Percentiles rank a stretch among this genome's conserved stretches.
phyloP scores from a whole-genome alignment of 2,329 filamentous ascomycete genomes.

The Monosporascus sp. region DNA sequence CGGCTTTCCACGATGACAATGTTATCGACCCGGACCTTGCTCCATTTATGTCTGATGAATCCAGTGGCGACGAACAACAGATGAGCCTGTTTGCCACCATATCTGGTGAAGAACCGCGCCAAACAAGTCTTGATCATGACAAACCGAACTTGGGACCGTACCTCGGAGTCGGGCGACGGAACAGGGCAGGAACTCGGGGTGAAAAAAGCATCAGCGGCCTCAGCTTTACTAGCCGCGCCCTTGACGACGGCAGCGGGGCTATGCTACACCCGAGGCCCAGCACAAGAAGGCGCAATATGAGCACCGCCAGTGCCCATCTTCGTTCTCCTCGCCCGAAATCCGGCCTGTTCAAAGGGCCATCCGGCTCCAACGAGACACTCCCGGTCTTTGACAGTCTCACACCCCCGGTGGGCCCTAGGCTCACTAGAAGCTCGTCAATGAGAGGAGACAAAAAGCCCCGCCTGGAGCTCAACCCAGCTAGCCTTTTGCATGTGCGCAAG shows the following conservation, averaged over 20 bases:
- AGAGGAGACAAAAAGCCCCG: conserved; percentile 66
- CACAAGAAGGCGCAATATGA: conserved; percentile 73
- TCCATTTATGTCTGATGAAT: conserved; percentile 92
- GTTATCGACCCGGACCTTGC: conserved; percentile 97
- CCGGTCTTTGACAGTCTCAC: conserved; percentile 40
- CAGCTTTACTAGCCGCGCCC: conserved; percentile 63
- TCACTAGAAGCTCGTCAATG: conserved; percentile 80
- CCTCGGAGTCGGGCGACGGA: conserved; percentile 67
- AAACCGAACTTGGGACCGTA: conserved; percentile 67
- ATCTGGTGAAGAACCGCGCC: conserved; percentile 59
- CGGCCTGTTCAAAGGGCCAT: conserved; percentile 51
- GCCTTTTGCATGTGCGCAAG: conserved; percentile 80
- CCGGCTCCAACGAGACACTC: conserved; percentile 46
- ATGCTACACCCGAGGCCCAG: conserved; percentile 50
- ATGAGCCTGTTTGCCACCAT: conserved; percentile 77
- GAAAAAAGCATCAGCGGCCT: conserved; percentile 72
- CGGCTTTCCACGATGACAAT: conserved; percentile 97
- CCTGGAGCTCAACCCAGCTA: conserved; percentile 82
- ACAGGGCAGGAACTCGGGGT: conserved; percentile 59
- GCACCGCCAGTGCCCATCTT: conserved; percentile 71
- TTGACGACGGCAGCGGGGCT: conserved; percentile 51
- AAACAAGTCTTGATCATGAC: conserved; percentile 68
- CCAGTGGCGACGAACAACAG: conserved; percentile 88
- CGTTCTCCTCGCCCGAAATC: conserved; percentile 66
- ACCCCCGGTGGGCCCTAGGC: conserved; percentile 37